Evolutionary conservation across 1,284 basidiomycete genomes (phyloP).

Genomic region (Pascua guehoae): DNA sequence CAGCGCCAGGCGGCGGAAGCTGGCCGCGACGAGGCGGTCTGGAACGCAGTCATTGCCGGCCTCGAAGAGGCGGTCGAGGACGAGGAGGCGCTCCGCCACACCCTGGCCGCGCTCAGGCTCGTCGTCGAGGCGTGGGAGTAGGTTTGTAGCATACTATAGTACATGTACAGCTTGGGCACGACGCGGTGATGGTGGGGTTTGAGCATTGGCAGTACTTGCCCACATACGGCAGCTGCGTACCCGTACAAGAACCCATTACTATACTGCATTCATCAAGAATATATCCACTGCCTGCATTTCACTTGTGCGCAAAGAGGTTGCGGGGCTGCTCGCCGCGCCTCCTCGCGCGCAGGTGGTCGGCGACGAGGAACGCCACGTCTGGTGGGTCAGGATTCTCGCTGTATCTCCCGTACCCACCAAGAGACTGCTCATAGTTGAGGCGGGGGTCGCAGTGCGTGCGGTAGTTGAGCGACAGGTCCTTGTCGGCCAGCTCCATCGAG

Average conservation of each 20-base stretch:
- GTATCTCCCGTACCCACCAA: conserved; percentile 34
- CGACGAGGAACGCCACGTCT: conserved; percentile 53
- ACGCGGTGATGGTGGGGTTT: too few species aligned
- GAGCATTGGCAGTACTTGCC: neutral
- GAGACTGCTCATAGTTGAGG: conserved; percentile 57
- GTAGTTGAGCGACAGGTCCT: conserved; percentile 55
- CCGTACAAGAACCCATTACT: neutral
- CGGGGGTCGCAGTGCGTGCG: conserved; percentile 52
- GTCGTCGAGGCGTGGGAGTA: neutral
- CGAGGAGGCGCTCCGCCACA: conserved; percentile 5
- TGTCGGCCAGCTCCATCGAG: conserved; percentile 56
- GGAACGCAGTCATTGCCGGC: conserved; percentile 8
- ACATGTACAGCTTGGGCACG: neutral
- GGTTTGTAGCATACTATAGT: too few species aligned
- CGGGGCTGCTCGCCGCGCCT: conserved; percentile 41
- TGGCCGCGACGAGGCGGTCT: conserved; percentile 7
- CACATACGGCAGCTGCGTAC: neutral
- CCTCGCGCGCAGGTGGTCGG: conserved; percentile 48
- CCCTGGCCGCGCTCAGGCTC: conserved; percentile 1
- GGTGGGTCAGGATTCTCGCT: neutral
- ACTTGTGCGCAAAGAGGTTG: conserved; percentile 23
- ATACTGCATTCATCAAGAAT: neutral
- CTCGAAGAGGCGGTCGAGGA: conserved; percentile 16
- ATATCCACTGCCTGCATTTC: too few species aligned
- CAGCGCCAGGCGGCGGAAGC: conserved; percentile 1